Conservation (phyloP, 75 land plant genomes). For the Picea sitchensis region DNA sequence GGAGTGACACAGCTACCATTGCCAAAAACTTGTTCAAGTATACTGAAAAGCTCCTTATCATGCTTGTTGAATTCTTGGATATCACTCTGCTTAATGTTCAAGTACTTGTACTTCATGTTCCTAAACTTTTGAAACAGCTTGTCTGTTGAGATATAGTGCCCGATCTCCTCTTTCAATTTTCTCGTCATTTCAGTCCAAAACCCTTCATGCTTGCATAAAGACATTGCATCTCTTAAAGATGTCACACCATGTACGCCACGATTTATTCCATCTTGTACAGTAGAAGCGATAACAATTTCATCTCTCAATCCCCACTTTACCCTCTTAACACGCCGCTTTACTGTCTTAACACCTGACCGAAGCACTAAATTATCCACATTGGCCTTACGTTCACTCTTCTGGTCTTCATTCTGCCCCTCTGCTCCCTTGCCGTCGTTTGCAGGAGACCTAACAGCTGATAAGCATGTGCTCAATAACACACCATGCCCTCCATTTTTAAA, state of each 20-base stretch:
- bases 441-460: background rate
- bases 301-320: background rate
- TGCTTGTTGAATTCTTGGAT: background rate
- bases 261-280: conserved; percentile 6
- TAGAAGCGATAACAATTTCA: conserved; percentile 1
- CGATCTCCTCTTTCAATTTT: background rate
- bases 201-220: background rate
- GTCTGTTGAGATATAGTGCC: background rate
- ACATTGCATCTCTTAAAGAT: conserved; percentile 6
- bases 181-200: background rate
- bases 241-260: background rate
- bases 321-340: conserved; percentile 1
- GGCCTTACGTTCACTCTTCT: background rate
- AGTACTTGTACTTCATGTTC: conserved; percentile 7
- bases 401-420: background rate
- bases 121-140: conserved; percentile 4
- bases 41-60: conserved; percentile 1
- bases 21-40: conserved; percentile 6
- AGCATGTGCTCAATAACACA: background rate
- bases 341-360: background rate
- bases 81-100: background rate
- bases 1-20: background rate
- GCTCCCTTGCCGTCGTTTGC: background rate
- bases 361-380: background rate
- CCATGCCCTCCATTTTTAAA: background rate